Percentiles rank a stretch among this genome's conserved stretches.
Evolutionary conservation across 805 yeast genomes (phyloP).

Genomic region (Wickerhamomyces rabaulensis): DNA sequence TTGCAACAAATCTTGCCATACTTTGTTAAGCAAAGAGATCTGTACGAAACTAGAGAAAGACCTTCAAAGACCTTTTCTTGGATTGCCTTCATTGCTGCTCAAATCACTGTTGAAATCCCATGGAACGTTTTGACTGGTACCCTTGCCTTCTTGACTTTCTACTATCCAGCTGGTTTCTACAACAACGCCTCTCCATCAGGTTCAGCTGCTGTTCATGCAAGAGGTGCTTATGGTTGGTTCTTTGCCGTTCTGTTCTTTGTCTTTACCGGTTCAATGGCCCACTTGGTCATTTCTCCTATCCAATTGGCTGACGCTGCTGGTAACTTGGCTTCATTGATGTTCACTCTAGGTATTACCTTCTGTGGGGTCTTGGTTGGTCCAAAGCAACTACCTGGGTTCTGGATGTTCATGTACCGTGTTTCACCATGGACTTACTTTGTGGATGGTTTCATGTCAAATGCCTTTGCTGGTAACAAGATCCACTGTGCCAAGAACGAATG

Average conservation of each 20-base stretch:
- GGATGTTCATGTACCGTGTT: slow-evolving; percentile 71
- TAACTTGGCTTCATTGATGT: slow-evolving; percentile 48
- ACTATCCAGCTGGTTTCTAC: slow-evolving; percentile 70
- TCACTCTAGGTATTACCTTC: slow-evolving; percentile 58
- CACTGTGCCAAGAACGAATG: slow-evolving; percentile 44
- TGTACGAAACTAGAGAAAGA: slow-evolving; percentile 69
- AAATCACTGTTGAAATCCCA: slow-evolving; percentile 61
- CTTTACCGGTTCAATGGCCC: slow-evolving; percentile 52
- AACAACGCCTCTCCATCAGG: slow-evolving; percentile 56
- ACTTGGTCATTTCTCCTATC: slow-evolving; percentile 50
- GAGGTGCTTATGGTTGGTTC: slow-evolving; percentile 45
- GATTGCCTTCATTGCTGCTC: slow-evolving; percentile 56
- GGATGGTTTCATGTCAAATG: slow-evolving; percentile 46
- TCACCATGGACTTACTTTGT: slow-evolving; percentile 66
- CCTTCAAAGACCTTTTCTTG: slow-evolving; percentile 70
- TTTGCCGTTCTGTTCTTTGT: slow-evolving; percentile 46
- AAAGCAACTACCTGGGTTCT: slow-evolving; percentile 56
- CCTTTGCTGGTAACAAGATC: slow-evolving; percentile 44
- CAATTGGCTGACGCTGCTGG: slow-evolving; percentile 61
- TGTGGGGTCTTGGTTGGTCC: slow-evolving; percentile 69
- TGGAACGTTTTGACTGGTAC: slow-evolving; percentile 61
- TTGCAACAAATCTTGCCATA: slow-evolving; percentile 60
- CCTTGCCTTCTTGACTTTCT: slow-evolving; percentile 54
- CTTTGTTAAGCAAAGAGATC: slow-evolving; percentile 54
- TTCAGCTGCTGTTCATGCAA: slow-evolving; percentile 39